Percentiles rank a stretch among this genome's conserved stretches.
Evolutionary conservation across 73 alveolate genomes (phyloP).

Genomic region (Paramecium caudatum): DNA sequence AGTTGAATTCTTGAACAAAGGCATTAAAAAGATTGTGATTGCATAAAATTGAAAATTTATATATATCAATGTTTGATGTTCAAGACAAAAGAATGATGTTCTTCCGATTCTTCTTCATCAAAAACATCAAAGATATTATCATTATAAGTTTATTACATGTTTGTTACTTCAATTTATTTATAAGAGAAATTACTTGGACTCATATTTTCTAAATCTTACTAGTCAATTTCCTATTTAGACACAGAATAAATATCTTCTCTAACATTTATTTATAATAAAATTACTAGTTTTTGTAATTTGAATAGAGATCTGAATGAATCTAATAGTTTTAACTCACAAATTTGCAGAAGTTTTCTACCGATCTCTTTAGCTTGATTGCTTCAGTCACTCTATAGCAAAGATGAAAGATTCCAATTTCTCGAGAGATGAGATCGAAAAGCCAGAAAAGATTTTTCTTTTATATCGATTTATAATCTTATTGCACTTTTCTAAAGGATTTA

Average conservation of each 20-base stretch:
- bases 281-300: not conserved
- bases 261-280: not conserved
- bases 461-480: not conserved
- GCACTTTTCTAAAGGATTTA: slow-evolving; percentile 4
- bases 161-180: slow-evolving; percentile 23
- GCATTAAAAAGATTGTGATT: slow-evolving; percentile 30
- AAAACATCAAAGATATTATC: slow-evolving; percentile 13
- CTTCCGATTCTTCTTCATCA: slow-evolving; percentile 10
- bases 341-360: slow-evolving; percentile 2
- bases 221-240: slow-evolving; percentile 4
- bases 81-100: slow-evolving; percentile 29
- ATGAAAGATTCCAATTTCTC: not conserved
- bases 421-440: not conserved
- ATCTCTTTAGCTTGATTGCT: slow-evolving; percentile 2
- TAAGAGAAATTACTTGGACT: slow-evolving; percentile 41
- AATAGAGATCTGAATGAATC: slow-evolving; percentile 15
- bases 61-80: slow-evolving; percentile 14
- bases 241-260: not conserved
- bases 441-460: not conserved
- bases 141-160: not conserved
- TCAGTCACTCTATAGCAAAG: slow-evolving; percentile 6
- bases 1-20: slow-evolving; percentile 26
- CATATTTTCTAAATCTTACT: slow-evolving; percentile 10
- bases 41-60: slow-evolving; percentile 30
- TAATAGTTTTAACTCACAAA: not conserved